phyloP scores from a whole-genome alignment of 2,329 filamentous ascomycete genomes.

The Penicillium sp. region DNA sequence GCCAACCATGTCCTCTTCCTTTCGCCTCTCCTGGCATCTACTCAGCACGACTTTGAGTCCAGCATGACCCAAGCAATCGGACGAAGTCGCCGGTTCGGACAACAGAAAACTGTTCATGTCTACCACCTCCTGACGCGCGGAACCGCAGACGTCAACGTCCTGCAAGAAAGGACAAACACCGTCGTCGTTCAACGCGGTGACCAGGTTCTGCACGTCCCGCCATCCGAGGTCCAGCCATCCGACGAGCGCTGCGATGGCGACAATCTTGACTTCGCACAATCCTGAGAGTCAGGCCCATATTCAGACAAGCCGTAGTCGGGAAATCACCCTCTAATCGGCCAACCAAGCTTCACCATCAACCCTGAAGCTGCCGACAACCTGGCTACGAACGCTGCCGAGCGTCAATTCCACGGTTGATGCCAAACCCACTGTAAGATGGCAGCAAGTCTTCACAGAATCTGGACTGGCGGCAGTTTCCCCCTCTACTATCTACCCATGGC shows the following conservation, averaged over 20 bases:
- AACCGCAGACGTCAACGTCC: slow-evolving; percentile 51
- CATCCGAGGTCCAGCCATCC: not conserved
- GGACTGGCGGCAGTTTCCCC: not conserved
- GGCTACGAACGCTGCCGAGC: not conserved
- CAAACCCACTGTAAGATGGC: not conserved
- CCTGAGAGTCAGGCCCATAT: not conserved
- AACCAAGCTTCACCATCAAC: not conserved
- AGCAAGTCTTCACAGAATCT: not conserved
- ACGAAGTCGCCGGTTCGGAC: slow-evolving; percentile 60
- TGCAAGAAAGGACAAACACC: slow-evolving; percentile 37
- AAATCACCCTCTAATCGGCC: not conserved
- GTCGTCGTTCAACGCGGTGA: slow-evolving; percentile 31
- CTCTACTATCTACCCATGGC: not conserved
- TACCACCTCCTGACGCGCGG: slow-evolving; percentile 52
- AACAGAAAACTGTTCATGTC: slow-evolving; percentile 59
- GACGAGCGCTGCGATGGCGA: not conserved
- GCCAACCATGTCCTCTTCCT: slow-evolving; percentile 68
- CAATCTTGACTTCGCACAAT: not conserved
- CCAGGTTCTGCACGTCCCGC: slow-evolving; percentile 20
- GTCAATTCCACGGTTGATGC: not conserved
- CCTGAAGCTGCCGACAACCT: not conserved
- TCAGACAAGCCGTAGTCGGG: not conserved
- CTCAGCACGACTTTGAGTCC: slow-evolving; percentile 57
- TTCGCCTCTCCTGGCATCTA: slow-evolving; percentile 54
- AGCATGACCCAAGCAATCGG: slow-evolving; percentile 67